Evolutionary conservation across 768 basidiomycete species (phyloP), one percentile per base, ranked within the genome.

Genomic region (Dictyophora rubrovolvata): DNA sequence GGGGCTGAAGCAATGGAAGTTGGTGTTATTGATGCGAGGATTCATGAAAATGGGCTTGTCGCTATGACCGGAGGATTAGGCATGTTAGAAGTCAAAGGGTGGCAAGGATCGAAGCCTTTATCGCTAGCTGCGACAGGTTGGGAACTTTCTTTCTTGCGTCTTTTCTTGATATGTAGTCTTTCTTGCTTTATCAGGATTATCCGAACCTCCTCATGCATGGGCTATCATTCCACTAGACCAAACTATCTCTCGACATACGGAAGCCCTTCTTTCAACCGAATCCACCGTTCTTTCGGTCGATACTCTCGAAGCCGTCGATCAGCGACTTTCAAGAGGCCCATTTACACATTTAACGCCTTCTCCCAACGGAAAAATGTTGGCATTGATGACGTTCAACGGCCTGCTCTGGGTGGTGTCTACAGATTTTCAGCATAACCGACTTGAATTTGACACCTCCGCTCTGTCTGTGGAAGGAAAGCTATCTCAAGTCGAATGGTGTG

Each of bases 331-430:
- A 8, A 81, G 88, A 34, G 95, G 94, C 0, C 96, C 96, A 1
- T 97, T 97, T 70, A 80, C 79, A 0, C 87, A 87, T 64, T 79
- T 98, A 54, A 80, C 87, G 0, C 87, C 91, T 2, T 97, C 95
- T 0, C 95, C 96, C 0, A 94, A 93, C 65, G 95, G 95, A 37
- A 93, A 94, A 65, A 86, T 92, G 50, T 77, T 98, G 16, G 93
- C 93, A 0, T 74, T 98, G 1, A 73, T 95, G 37, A 92, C 88
- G 1, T 81, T 77, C 56, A 74, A 77, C 11, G 85, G 85, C 6
- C 73, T 80, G 5, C 80, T 97, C 28, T 92, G 89, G 87, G 94
- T 97, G 36, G 90, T 97, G n/a, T 95, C 94, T 12, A 81, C 85
- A 12, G 92, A 97, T 70, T 97, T 98, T 67, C 86, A 89, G 63